Evolutionary conservation across 768 basidiomycete genomes (phyloP), one percentile per base, ranked within the genome.

Genomic region (Xerocomus potaroensis): DNA sequence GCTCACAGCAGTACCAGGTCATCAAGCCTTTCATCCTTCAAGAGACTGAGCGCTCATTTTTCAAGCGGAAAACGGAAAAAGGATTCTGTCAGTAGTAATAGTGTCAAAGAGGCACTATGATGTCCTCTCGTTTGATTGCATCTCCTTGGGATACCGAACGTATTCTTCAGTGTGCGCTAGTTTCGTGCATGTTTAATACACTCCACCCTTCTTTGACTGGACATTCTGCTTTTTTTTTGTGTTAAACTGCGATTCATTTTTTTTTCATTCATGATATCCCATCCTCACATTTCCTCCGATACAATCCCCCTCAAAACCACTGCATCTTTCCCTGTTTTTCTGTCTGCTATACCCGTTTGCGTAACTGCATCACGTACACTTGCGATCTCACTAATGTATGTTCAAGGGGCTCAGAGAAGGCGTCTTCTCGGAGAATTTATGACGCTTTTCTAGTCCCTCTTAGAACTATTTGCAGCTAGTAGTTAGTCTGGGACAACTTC

Each of bases 1-100:
- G 59, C 75, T 33, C 77, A 77, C 31, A 76, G 70, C 64, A 83
- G 79, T 69, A 77, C 72, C 49, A 79, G 73, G 47, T 50, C 61
- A 61, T 56, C 66, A 24, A 81, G 81, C 60, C 70, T 78, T 40
- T 68, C 81, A 36, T 70, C 78, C 36, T 63, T 83, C 51, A 84
- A 81, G 67, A 77, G 76, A 57, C 58, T 83, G 21, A 74, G 77
- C 38, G 65, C 71, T 34, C 61, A 57, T 35, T 47, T 69, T 23
- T 55, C 72, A 19, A 70, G 70, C 29, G 70, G 69, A 27, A 66
- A 67, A 57, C 66, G 72, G 69, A 82, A 79, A 67, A 77, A 75
- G 59, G 78, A 76, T 52, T 76, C 79, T 31, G 59, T 60, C 46
- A 65, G 70, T 51, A 77, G 72, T 51, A 70, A 70, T 55, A 75